Evolutionary conservation across 495 filamentous ascomycete species (phyloP).

Genomic region (Thozetella sp.): DNA sequence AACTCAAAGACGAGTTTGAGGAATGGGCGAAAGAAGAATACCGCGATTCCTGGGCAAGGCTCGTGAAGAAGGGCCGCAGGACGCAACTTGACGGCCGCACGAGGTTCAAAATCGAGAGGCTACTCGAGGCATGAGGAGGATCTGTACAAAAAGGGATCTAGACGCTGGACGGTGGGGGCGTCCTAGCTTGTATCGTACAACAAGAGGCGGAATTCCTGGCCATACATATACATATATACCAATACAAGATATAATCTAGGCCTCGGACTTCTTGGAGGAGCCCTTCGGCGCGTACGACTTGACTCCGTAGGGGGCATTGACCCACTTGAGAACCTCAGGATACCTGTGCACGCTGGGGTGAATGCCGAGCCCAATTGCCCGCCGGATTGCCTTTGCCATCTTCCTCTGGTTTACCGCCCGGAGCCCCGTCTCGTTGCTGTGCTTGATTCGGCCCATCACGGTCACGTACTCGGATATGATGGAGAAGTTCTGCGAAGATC

Average conservation of each 20-base stretch:
- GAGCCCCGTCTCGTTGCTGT: constrained; percentile 72
- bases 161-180: background rate
- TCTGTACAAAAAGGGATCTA: constrained; percentile 13
- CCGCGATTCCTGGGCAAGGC: constrained; percentile 65
- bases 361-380: constrained; percentile 85
- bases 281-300: constrained; percentile 5
- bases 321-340: constrained; percentile 71
- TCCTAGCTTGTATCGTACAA: constrained; percentile 11
- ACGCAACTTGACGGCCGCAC: constrained; percentile 34
- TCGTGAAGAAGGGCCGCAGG: constrained; percentile 50
- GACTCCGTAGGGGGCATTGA: constrained; percentile 16
- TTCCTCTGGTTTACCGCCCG: constrained; percentile 88
- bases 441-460: constrained; percentile 81
- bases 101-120: constrained; percentile 42
- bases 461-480: constrained; percentile 91
- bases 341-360: constrained; percentile 92
- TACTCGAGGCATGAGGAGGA: constrained; percentile 40
- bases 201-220: background rate
- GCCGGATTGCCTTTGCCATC: constrained; percentile 87
- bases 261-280: background rate
- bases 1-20: constrained; percentile 68
- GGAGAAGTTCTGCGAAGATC: constrained; percentile 75
- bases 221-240: background rate
- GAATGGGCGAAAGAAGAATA: constrained; percentile 70
- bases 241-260: background rate